Evolutionary conservation across 1,284 basidiomycete genomes (phyloP).

Genomic region (Irpex lacteus): DNA sequence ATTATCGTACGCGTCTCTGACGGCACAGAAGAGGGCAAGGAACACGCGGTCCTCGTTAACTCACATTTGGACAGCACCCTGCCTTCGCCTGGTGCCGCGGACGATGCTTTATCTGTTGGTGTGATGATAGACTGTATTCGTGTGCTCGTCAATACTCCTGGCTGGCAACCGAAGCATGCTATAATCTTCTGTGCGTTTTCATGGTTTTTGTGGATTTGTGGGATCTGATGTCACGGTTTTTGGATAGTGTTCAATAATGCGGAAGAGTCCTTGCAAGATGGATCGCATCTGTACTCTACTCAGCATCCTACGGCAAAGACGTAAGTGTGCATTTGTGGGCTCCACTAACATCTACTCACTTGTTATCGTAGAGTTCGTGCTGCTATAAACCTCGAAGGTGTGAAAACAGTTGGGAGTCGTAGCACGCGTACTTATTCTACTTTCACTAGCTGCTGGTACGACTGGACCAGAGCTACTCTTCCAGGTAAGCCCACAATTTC

Average conservation of each 20-base stretch:
- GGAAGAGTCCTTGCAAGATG: slow-evolving; percentile 94
- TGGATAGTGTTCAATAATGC: slow-evolving; percentile 89
- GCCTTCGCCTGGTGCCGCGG: slow-evolving; percentile 82
- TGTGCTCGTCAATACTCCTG: slow-evolving; percentile 73
- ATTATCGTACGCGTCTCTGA: slow-evolving; percentile 88
- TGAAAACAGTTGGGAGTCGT: too few relatives aligned
- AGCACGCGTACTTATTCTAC: neutral
- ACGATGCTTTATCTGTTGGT: slow-evolving; percentile 86
- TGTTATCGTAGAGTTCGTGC: slow-evolving; percentile 68
- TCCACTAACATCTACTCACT: neutral
- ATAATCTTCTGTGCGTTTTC: slow-evolving; percentile 77
- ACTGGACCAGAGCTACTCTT: slow-evolving; percentile 90
- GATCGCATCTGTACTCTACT: slow-evolving; percentile 89
- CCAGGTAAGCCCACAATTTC: slow-evolving; percentile 42
- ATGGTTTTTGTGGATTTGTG: neutral
- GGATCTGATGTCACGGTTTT: neutral
- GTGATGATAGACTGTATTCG: slow-evolving; percentile 91
- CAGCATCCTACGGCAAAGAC: slow-evolving; percentile 75
- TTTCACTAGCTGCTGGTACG: slow-evolving; percentile 72
- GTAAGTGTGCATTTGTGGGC: slow-evolving; percentile 38
- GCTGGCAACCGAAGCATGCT: slow-evolving; percentile 75
- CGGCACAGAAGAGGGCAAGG: slow-evolving; percentile 70
- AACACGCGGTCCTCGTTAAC: slow-evolving; percentile 86
- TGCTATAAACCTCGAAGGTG: slow-evolving; percentile 90
- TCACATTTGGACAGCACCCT: slow-evolving; percentile 87